These are phyloP conservation scores for Cordia subcordata DNA, from an alignment of 257 asterid genomes.

Conservation along the genomic window DNA sequence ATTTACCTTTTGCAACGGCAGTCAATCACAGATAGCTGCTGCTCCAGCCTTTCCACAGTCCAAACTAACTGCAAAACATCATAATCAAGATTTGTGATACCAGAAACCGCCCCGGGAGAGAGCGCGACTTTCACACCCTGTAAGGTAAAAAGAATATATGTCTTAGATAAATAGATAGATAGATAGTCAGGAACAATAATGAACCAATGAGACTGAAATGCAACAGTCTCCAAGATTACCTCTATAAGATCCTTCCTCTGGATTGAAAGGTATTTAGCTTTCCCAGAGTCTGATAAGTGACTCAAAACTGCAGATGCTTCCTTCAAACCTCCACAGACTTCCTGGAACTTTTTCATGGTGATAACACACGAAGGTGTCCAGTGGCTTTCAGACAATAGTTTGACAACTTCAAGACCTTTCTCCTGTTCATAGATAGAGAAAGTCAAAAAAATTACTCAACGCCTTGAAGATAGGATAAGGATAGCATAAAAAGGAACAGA, in stretches of 20 bases:
- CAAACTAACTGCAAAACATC: conserved; percentile 63
- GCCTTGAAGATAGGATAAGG: no score
- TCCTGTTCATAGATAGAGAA: conserved; percentile 28
- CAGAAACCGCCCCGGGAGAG: conserved; percentile 45
- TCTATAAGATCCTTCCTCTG: conserved; percentile 43
- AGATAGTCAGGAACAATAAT: no score
- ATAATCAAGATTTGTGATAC: conserved; percentile 47
- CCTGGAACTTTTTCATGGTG: conserved; percentile 55
- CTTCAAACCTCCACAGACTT: conserved; percentile 50
- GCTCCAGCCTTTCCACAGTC: conserved; percentile 72
- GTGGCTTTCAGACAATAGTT: conserved; percentile 45
- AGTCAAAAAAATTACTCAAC: no score
- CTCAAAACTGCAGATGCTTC: conserved; percentile 62
- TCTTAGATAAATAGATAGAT: not conserved
- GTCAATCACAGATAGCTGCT: conserved; percentile 60
- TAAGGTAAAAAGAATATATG: not conserved
- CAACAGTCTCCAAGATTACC: conserved; percentile 29
- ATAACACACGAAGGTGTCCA: conserved; percentile 76
- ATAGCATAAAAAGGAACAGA: no score
- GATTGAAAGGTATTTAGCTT: conserved; percentile 40
- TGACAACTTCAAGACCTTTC: conserved; percentile 49
- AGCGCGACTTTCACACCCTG: conserved; percentile 86
- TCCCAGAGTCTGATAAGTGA: conserved; percentile 51
- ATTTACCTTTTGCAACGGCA: conserved; percentile 58
- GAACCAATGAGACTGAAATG: no score